Conservation (phyloP, 2,329 filamentous ascomycete species). For the Pseudogymnoascus sp. region DNA sequence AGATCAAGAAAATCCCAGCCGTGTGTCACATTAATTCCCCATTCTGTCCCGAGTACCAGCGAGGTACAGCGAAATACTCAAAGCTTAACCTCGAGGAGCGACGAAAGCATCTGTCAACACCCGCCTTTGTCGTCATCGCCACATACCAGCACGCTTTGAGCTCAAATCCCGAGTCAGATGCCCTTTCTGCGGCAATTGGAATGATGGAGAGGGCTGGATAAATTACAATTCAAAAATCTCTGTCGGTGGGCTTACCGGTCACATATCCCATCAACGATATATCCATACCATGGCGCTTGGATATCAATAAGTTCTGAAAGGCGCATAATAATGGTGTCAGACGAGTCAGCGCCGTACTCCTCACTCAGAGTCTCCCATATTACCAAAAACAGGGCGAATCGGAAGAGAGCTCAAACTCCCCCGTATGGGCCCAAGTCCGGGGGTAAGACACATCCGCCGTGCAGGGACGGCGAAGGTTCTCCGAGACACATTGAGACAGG, state of each 20-base stretch:
- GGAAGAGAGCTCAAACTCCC: background rate
- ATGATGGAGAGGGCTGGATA: background rate
- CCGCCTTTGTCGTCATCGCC: background rate
- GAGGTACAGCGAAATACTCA: background rate
- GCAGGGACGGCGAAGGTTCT: background rate
- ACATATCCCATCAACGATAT: background rate
- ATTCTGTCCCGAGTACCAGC: background rate
- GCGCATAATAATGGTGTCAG: conserved; percentile 3
- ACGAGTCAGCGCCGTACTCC: background rate
- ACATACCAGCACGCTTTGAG: background rate
- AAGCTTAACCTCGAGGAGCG: background rate
- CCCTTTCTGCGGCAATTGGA: background rate
- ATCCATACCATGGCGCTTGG: background rate
- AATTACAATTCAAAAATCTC: background rate
- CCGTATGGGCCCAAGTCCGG: background rate
- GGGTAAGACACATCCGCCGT: conserved; percentile 3
- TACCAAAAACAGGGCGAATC: background rate
- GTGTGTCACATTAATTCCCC: background rate
- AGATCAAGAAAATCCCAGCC: background rate
- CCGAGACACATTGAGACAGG: conserved; percentile 2
- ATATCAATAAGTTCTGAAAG: background rate
- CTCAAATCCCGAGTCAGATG: background rate
- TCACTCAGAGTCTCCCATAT: background rate
- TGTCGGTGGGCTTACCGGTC: background rate
- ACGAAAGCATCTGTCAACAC: background rate